A percentile compares a stretch with the other conserved stretches of the same genome.
These are phyloP conservation scores for Pestalotiopsis sp. DNA, from an alignment of 2,329 filamentous ascomycete species.

Conservation along the genomic window DNA sequence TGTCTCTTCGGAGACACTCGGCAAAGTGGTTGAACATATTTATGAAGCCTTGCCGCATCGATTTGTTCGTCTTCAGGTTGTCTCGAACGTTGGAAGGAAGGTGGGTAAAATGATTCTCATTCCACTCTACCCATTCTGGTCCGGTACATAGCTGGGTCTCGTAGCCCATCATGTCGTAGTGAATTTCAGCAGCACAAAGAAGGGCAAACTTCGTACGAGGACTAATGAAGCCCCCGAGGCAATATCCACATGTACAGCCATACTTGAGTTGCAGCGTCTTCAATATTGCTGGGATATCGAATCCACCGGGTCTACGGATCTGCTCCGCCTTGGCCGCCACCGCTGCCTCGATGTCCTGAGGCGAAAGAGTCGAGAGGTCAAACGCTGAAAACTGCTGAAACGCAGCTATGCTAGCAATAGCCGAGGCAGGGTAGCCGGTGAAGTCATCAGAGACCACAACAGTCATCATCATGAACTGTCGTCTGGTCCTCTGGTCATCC, in stretches of 20 bases:
- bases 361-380: conserved; percentile 14
- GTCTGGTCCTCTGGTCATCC: conserved; percentile 28
- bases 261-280: conserved; percentile 30
- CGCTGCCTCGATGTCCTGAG: conserved; percentile 8
- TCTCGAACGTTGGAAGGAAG: conserved; percentile 17
- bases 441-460: conserved; percentile 31
- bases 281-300: neutral
- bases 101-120: conserved; percentile 7
- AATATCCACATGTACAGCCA: conserved; percentile 41
- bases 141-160: neutral
- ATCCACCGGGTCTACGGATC: conserved; percentile 1
- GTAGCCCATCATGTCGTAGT: conserved; percentile 13
- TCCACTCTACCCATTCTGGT: neutral
- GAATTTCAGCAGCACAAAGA: conserved; percentile 26
- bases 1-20: conserved; percentile 19
- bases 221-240: conserved; percentile 38
- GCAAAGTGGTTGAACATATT: conserved; percentile 34
- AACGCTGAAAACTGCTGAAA: conserved; percentile 22
- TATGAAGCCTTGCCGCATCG: conserved; percentile 34
- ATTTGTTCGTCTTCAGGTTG: conserved; percentile 36
- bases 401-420: conserved; percentile 29
- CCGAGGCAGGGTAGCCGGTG: conserved; percentile 28
- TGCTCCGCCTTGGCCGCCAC: conserved; percentile 12
- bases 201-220: conserved; percentile 37
- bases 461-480: conserved; percentile 15